A percentile compares a stretch with the other conserved stretches of the same genome.
These are phyloP conservation scores for Arthrocladium fulminans DNA, from an alignment of 2,329 filamentous ascomycete species.

Conservation along the genomic window DNA sequence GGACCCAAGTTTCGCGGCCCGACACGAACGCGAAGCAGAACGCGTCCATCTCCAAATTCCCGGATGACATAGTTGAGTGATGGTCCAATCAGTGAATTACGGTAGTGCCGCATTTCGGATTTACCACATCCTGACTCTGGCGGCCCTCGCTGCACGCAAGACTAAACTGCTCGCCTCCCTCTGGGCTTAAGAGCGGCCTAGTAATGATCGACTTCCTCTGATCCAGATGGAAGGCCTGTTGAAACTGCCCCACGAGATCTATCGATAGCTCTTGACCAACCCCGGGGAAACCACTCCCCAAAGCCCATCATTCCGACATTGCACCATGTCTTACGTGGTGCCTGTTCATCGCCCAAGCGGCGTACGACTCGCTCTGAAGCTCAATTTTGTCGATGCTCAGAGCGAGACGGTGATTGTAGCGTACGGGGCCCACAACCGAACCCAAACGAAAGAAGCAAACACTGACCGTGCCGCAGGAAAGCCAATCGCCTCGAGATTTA, in stretches of 20 bases:
- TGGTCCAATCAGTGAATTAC: not conserved
- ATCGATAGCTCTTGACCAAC: conserved; percentile 1
- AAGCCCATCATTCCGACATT: not conserved
- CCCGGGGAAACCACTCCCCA: not conserved
- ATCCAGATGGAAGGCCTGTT: conserved; percentile 2
- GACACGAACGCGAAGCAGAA: not conserved
- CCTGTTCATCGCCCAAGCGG: conserved; percentile 89
- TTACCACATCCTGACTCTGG: no score
- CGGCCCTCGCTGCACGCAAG: no score
- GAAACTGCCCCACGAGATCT: conserved; percentile 8
- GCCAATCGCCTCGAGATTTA: conserved; percentile 82
- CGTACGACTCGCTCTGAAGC: conserved; percentile 76
- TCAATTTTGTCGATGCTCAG: conserved; percentile 63
- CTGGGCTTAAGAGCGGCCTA: not conserved
- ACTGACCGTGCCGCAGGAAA: conserved; percentile 47
- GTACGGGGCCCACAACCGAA: conserved; percentile 48
- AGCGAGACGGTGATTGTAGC: conserved; percentile 79
- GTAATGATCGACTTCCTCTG: not conserved
- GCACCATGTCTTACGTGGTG: conserved; percentile 79
- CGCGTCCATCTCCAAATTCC: conserved; percentile 1
- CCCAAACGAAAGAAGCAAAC: not conserved
- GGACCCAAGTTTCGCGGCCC: not conserved
- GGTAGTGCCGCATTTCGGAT: not conserved
- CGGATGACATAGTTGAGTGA: not conserved
- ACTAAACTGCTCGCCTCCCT: no score